Evolutionary conservation across 495 filamentous ascomycete species (phyloP).

Genomic region (Trichoderma gamsii): DNA sequence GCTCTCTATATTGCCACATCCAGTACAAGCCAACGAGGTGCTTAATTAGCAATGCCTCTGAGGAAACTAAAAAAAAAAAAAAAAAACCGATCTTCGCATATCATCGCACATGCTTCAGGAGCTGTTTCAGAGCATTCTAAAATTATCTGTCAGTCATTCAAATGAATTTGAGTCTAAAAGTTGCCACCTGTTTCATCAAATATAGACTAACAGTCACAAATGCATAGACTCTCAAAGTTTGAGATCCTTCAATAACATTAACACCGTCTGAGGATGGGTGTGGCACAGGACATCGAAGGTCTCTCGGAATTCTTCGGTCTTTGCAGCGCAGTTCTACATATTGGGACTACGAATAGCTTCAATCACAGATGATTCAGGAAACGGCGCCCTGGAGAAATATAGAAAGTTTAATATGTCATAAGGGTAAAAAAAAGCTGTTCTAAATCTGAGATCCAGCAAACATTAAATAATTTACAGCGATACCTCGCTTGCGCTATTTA

Average conservation of each 20-base stretch:
- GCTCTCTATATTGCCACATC: background rate
- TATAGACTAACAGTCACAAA: background rate
- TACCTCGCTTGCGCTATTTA: background rate
- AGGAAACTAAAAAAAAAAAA: background rate
- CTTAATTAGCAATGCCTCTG: background rate
- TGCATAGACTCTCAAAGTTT: background rate
- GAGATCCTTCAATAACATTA: background rate
- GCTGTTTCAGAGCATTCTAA: background rate
- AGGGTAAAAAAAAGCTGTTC: background rate
- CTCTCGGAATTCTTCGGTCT: too few relatives aligned
- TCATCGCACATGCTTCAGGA: background rate
- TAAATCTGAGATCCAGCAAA: background rate
- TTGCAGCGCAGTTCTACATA: too few relatives aligned
- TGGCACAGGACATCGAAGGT: background rate
- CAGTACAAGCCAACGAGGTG: background rate
- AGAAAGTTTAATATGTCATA: background rate
- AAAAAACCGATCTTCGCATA: background rate
- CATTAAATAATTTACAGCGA: background rate
- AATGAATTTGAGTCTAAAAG: background rate
- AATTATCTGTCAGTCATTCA: background rate
- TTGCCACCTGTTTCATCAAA: background rate
- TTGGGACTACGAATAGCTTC: too few relatives aligned
- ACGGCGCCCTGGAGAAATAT: too few relatives aligned
- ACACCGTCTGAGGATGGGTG: background rate
- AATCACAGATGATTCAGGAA: too few relatives aligned